Base-by-base conservation (phyloP, 228 moss, liverwort and hornwort genomes). In the Sphagnum fallax region DNA sequence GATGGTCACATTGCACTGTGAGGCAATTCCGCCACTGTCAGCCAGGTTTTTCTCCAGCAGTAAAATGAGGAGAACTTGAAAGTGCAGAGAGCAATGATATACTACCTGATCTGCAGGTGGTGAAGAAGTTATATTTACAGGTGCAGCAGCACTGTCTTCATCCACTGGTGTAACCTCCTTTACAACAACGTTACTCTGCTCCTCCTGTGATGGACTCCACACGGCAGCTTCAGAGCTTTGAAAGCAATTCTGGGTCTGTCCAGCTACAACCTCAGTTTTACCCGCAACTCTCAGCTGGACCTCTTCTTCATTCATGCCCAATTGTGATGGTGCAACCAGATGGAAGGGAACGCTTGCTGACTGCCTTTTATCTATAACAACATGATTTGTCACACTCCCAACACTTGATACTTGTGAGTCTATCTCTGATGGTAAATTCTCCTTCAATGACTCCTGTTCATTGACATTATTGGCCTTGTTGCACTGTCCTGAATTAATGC, bases 351-450 rank as follows among this genome's bases (percentile, higher is more conserved):
- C 74, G 52, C 66, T 76, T 50, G 61, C 68, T 14, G 72, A 65
- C 51, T 74, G 67, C n/a, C 80, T 80, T 72, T 80, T 80, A 76
- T 86, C 80, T 50, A 83, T 74, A 16, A 79, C 72, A 61, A 75
- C 7, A 57, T 74, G 73, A 65, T 86, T 80, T 67, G 71, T 82
- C 76, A 74, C 78, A 11, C 76, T 83, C 72, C 73, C 82, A 4
- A 78, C 68, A 49, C 80, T 78, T 63, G 86, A 73, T 16, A 80
- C 69, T 51, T 83, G 86, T 14, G 83, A 86, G 62, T 80, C 80
- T 63, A 74, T 51, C 70, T 73, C 77, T 53, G 83, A 83, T 50
- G 75, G 49, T 14, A 58, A 65, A 5, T 53, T 6, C 60, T 75
- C 58, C 8, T 51, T 63, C 9, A 47, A 0, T 53, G 1, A 63